Base-by-base conservation (phyloP, 2,329 filamentous ascomycete species). In the Graphiopsis chlorocephala region DNA sequence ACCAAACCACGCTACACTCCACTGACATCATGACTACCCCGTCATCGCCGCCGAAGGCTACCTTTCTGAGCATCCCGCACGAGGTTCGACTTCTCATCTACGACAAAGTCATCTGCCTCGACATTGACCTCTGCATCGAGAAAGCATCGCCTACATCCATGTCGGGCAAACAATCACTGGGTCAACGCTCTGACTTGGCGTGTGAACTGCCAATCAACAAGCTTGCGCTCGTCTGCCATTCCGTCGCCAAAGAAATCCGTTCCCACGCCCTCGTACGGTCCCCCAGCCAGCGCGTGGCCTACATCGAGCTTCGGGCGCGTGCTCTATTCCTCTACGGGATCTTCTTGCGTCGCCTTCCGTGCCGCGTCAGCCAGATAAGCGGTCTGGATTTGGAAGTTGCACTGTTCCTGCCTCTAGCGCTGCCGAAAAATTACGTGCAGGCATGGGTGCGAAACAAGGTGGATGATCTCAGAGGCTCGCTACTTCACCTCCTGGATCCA, bases 261-360 rank as follows among this genome's bases (percentile, higher is more conserved):
- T 67, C 65, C 61, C 45, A 52, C 50, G 17, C 26, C 5, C 26
- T 3, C 25, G 10, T 17, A 12, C 28, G 31, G 4, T 28, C 23
- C 57, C 64, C 28, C 47, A 61, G 15, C 35, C 42, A 17, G 53
- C 55, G 12, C 38, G 68, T 26, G 66, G 68, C 23, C 62, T 69
- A 23, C 64, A 68, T 59, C 64, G 60, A 17, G 66, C 64, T 31
- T 14, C 60, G 25, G 47, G 65, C 10, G 61, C 67, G 3, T 57
- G 57, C 29, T 14, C 53, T 35, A 50, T 55, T 57, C 10, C 48
- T 70, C 4, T 64, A 67, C 33, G 20, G 60, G 2, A 66, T 65
- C n/a, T 65, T 58, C 6, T 68, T 68, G 68, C 61, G 61, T 20
- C 65, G 63, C 14, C 25, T 70, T 20, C 68, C 70, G 3, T 71